Base-by-base conservation (phyloP, 2,329 filamentous ascomycete species). In the Diaporthe sp. region DNA sequence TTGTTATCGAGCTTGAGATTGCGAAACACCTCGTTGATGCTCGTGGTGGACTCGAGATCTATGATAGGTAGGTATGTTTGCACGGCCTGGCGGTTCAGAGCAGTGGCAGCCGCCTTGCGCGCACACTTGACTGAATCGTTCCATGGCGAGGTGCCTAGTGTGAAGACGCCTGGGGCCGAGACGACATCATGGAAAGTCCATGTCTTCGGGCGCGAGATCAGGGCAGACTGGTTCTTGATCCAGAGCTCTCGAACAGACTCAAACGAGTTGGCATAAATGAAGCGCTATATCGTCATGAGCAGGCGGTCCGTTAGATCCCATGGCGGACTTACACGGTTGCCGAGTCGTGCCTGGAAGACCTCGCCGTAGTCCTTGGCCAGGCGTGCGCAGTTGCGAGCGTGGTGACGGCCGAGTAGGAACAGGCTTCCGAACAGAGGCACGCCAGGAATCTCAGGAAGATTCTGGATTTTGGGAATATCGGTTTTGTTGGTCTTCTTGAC, bases 191-290 rank as follows among this genome's bases (percentile, higher is more conserved):
- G 57, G 13, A 60, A 60, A 2, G 57, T 60, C 57, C 57, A 60
- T 0, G 8, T 1, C 57, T 39, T 60, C 34, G 57, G 57, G 57
- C 57, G 57, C 10, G 57, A 60, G 22, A 60, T 39, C n/a, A 60
- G 57, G n/a, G 57, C 57, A 25, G 57, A 60, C 34, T 60, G 57
- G 34, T 60, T 60, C 57, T 39, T 60, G 57, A 60, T 60, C 57
- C 57, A 60, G 17, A 60, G 31, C 31, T 39, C 57, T 60, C 57
- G 34, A 37, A 60, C 57, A 60, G 57, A 60, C 57, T 60, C 57
- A 39, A 60, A 60, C 2, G 57, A 60, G 57, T 60, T 60, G 19
- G 34, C 57, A 25, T 60, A 60, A 39, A 60, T 15, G 57, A 60
- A 60, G 34, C 57, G 57, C 57, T 39, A 39, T 3, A 7, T 60